phyloP scores from a whole-genome alignment of 768 basidiomycete genomes.

The Rhizopogon roseolus region DNA sequence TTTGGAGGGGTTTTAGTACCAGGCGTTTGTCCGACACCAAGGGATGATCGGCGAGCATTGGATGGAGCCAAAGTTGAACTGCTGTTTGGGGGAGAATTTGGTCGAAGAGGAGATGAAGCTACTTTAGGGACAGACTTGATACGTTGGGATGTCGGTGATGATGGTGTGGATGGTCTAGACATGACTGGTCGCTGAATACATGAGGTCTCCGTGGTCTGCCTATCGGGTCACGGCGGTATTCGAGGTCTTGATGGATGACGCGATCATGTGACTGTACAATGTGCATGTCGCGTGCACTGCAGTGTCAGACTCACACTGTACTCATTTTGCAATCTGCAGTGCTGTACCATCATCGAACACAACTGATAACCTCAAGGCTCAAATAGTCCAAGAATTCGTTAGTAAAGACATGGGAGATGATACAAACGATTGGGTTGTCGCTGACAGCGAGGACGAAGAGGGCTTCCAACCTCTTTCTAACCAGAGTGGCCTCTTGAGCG shows the following conservation, averaged over 20 bases:
- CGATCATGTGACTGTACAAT: conserved; percentile 23
- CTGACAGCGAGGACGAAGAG: conserved; percentile 43
- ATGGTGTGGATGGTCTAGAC: neutral
- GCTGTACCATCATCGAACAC: neutral
- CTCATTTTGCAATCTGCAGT: neutral
- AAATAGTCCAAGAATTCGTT: neutral
- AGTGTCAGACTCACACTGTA: too few relatives aligned
- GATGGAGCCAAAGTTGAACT: conserved; percentile 9
- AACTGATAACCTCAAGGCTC: too few relatives aligned
- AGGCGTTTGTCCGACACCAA: conserved; percentile 17
- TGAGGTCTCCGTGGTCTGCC: neutral
- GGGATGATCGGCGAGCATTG: conserved; percentile 8
- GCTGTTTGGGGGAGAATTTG: conserved; percentile 29
- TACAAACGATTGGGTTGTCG: conserved; percentile 38
- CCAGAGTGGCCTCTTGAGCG: neutral
- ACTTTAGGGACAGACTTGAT: conserved; percentile 28
- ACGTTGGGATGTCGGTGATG: conserved; percentile 14
- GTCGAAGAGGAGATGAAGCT: conserved; percentile 42
- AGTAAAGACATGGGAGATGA: conserved; percentile 4
- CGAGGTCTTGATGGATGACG: neutral
- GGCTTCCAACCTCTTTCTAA: neutral
- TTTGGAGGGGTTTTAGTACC: conserved; percentile 32
- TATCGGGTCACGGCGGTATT: neutral
- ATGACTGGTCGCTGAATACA: conserved; percentile 5
- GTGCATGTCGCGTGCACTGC: too few relatives aligned